Evolutionary conservation across 495 filamentous ascomycete genomes (phyloP), one percentile per base, ranked within the genome.

Genomic region (Aspergillus carlsbadensis): DNA sequence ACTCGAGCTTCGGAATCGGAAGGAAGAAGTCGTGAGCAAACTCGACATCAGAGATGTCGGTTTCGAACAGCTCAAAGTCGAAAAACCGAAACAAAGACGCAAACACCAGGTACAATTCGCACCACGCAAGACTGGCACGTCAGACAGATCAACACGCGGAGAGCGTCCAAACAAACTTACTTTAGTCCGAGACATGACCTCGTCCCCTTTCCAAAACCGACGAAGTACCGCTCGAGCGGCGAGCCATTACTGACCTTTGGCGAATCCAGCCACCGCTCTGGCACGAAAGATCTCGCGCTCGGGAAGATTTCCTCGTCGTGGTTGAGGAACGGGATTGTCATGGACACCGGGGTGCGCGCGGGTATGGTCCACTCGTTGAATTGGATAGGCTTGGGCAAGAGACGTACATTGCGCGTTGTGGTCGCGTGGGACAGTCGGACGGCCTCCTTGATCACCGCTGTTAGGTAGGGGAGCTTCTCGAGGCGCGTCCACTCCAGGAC

Each of bases 11-110:
- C 1, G 52, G 52, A 10, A 39, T 29, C 5, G 52, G 52, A 2
- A 47, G 42, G 31, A 55, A 55, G 18, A 46, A 40, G 20, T 55
- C 52, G 20, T 55, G 52, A 4, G 33, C 33, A 13, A 55, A 6
- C 24, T 35, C 40, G n/a, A 47, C 31, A 15, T 55, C 52, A 13
- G 34, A 21, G 11, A 55, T 7, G 2, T 44, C 42, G 14, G 52
- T 55, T 13, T 46, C 52, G 34, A 24, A 47, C 34, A 55, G 18
- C 13, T 46, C 42, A 29, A 55, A 39, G 20, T 55, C 41, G 18
- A 55, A 44, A 18, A 46, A 44, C 1, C 52, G 52, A 11, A 55
- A 55, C 10, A 55, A 15, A 3, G 42, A 24, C 11, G 52, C 26
- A 6, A 55, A 44, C 10, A 39, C 42, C 6, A 55, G 33, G 34